These are phyloP conservation scores for Coemansia sp. DNA, from an alignment of 192 early-diverging fungal genomes.

Conservation along the genomic window DNA sequence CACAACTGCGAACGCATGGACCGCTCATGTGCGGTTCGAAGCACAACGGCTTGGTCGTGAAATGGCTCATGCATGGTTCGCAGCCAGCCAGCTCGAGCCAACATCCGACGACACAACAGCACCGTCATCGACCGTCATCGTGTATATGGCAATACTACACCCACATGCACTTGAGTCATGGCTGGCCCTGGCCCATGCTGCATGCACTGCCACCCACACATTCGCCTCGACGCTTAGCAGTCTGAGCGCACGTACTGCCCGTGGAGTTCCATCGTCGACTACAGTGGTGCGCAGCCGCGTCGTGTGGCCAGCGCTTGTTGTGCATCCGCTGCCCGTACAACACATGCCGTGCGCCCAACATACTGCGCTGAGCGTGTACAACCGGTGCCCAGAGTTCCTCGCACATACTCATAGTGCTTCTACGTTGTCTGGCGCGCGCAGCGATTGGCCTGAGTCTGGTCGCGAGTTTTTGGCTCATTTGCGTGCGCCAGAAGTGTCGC, in stretches of 20 bases:
- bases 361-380: conserved; percentile 37
- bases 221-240: conserved; percentile 32
- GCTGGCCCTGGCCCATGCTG: conserved; percentile 33
- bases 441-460: neutral
- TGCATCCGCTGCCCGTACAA: conserved; percentile 40
- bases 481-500: no score
- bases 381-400: conserved; percentile 20
- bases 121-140: conserved; percentile 23
- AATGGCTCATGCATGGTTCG: conserved; percentile 41
- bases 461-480: neutral
- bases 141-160: conserved; percentile 40
- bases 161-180: conserved; percentile 20
- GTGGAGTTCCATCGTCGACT: conserved; percentile 17
- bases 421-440: neutral
- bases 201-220: conserved; percentile 8
- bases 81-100: conserved; percentile 37
- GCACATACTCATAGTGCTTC: neutral
- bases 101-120: conserved; percentile 7
- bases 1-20: no score
- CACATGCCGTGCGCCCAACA: conserved; percentile 13
- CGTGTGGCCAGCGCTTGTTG: conserved; percentile 32
- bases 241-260: conserved; percentile 28
- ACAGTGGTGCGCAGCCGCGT: conserved; percentile 6
- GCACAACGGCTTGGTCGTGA: conserved; percentile 31
- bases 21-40: conserved; percentile 25